Evolutionary conservation across 2,329 filamentous ascomycete species (phyloP).

Genomic region (Verruconis gallopava): DNA sequence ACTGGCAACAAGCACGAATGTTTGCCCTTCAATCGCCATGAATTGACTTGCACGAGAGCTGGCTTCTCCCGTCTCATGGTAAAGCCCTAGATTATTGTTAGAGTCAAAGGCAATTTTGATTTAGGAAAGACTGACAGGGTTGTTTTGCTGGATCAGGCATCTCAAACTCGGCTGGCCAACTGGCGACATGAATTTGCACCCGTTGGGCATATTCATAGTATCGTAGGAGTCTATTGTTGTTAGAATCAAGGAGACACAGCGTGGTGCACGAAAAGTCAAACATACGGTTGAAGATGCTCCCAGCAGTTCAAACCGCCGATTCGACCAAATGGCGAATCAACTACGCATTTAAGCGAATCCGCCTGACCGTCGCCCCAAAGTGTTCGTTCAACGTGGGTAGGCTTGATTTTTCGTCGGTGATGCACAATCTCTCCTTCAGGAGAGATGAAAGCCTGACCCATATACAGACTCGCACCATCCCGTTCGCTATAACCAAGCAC

Average conservation of each 20-base stretch:
- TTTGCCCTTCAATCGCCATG: conserved; percentile 32
- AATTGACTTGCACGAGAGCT: conserved; percentile 23
- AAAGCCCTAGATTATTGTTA: conserved; percentile 9
- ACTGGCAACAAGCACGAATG: conserved; percentile 29
- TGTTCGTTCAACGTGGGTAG: conserved; percentile 34
- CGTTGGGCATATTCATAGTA: conserved; percentile 17
- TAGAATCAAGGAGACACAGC: neutral
- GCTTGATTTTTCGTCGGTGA: conserved; percentile 39
- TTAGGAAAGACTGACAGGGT: conserved; percentile 7
- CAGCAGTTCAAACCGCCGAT: conserved; percentile 18
- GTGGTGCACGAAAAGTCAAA: neutral
- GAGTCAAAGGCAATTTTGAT: neutral
- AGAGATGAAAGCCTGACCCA: conserved; percentile 26
- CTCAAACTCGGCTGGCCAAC: conserved; percentile 16
- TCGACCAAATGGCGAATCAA: conserved; percentile 14
- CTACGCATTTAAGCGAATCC: conserved; percentile 13
- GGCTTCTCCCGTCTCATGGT: conserved; percentile 14
- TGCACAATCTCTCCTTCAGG: conserved; percentile 31
- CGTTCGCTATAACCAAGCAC: conserved; percentile 40
- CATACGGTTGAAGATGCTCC: conserved; percentile 18
- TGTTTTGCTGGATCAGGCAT: conserved; percentile 14
- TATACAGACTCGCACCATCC: conserved; percentile 33
- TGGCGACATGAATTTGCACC: conserved; percentile 18
- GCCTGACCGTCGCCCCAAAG: conserved; percentile 15
- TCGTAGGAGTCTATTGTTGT: conserved; percentile 12